These are phyloP conservation scores for Panicum virgatum DNA, from an alignment of 202 grass and related monocot species.

Conservation along the genomic window DNA sequence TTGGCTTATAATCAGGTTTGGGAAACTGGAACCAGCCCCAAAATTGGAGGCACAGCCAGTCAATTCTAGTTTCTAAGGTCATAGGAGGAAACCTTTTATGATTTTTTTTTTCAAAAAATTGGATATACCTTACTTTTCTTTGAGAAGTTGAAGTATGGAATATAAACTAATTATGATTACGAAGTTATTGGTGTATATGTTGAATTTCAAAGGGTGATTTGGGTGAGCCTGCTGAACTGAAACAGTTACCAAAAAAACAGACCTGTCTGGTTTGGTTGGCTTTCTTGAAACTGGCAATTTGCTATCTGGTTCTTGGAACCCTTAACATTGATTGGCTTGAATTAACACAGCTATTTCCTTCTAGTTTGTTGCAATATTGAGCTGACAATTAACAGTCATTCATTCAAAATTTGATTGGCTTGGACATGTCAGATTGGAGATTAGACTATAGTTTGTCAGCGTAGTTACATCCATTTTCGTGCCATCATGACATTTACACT, in stretches of 20 bases:
- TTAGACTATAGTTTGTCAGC: background rate
- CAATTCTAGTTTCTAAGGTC: background rate
- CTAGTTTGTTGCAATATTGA: background rate
- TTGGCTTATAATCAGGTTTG: background rate
- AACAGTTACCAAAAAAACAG: background rate
- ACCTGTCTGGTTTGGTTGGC: background rate
- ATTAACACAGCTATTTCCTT: background rate
- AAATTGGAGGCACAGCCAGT: background rate
- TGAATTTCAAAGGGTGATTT: background rate
- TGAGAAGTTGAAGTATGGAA: background rate
- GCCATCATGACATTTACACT: background rate
- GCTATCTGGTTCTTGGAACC: background rate
- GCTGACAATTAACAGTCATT: background rate
- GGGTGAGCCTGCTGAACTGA: background rate
- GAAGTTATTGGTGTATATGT: background rate
- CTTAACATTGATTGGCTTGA: too few relatives aligned
- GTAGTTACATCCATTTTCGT: conserved; percentile 10
- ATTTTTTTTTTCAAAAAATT: background rate
- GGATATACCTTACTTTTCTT: background rate
- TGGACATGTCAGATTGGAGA: background rate
- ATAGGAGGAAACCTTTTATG: background rate
- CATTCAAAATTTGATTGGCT: background rate
- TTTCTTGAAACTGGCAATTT: background rate
- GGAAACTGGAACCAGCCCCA: background rate
- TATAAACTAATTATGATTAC: background rate